Base-by-base conservation (phyloP, 257 asterid genomes). In the Nicotiana tomentosiformis region DNA sequence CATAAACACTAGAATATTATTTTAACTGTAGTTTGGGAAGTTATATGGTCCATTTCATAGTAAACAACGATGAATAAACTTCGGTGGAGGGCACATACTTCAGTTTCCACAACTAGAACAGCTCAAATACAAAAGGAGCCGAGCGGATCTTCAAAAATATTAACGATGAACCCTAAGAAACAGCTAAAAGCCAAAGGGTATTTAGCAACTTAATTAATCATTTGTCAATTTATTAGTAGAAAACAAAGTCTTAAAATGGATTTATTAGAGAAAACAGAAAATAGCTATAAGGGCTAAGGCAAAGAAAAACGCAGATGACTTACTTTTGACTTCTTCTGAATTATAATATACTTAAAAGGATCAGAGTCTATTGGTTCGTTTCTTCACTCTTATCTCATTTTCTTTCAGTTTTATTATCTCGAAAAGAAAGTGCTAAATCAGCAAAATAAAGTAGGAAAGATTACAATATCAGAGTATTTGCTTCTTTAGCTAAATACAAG, bases 91-190 rank as follows among this genome's bases (percentile, higher is more conserved):
- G 23, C 17, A 57, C n/a, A 57, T 57, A 57, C 62, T 37, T 2
- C 58, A n/a, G 37, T 39, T 69, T 69, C 2, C 35, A 70, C 78
- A n/a, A 70, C 26, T 62, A 9, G 11, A n/a, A 39, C 23, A 82
- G 14, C 62, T 18, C 77, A 55, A 83, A 23, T 23, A 1, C 69
- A 77, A 77, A 76, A 30, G 16, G n/a, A 43, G 58, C 85, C 86
- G 51, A 39, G 64, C 12, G 55, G 65, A 62, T 76, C 67, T 78
- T 82, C 29, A 30, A 69, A n/a, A 30, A 1, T 0, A 29, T 29
- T 51, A 85, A 77, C 90, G 93, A 86, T 61, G 76, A 66, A 84
- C 67, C 90, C 90, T 32, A 86, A 5, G 86, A 18, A 65, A 67
- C 39, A 49, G 80, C 55, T 82, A 5, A 61, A 67, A 16, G 33